Base-by-base conservation (phyloP, 2,329 filamentous ascomycete species). In the Penicillium sp. region DNA sequence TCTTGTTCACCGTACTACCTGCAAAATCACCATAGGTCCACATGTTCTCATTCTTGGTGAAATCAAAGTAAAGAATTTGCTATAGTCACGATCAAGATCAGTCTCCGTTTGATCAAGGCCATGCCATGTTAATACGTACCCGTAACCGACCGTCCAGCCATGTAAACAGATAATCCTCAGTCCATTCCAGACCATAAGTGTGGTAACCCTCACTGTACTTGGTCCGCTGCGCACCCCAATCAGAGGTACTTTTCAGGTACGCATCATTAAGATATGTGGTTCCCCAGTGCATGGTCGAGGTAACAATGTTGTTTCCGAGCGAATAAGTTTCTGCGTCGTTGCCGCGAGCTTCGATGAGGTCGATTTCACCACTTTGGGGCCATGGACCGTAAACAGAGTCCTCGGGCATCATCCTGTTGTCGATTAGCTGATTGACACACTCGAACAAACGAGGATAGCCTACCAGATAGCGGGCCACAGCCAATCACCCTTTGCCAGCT, bases 151-250 rank as follows among this genome's bases (percentile, higher is more conserved):
- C 73, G 62, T 82, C 77, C 33, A 81, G 65, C 61, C 79, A 82
- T 24, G 77, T 80, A 68, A 78, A 81, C 18, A 82, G 68, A 65
- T 81, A 81, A 38, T 77, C 72, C 44, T 76, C 69, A 2, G 70
- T 74, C 80, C 80, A 82, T 57, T 81, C 77, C 14, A 82, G 56
- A 5, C 79, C 80, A 54, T 74, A 83, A 1, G 76, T 82, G 63
- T 81, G 77, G 59, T 76, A 81, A 2, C 55, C 58, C 10, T 61
- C 56, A n/a, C 53, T 24, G 41, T 44, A 53, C 39, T 54, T 51
- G 27, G 43, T 59, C 24, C 48, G 18, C 28, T 51, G 35, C 20
- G 48, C 48, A 30, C 48, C 48, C 48, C 48, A 51, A 10, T 51
- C 48, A 6, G 35, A 33, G 18, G 42, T 46, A 38, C 48, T 51